Conservation (phyloP, 352 stramenopile genomes). For the Pythium phragmitis region DNA sequence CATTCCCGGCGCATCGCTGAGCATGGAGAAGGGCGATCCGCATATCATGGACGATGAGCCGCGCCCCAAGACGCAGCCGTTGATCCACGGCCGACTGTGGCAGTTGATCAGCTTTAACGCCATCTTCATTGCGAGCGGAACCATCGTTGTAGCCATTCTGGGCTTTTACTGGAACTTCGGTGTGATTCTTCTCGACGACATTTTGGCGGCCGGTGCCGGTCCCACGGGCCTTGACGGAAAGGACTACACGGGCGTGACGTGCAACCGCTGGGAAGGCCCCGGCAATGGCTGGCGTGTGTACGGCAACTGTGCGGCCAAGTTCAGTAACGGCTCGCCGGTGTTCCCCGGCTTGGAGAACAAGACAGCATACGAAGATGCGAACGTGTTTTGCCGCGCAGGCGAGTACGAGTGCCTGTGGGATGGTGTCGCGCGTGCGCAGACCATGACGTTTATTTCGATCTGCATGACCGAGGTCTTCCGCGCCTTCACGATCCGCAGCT, state of each 20-base stretch:
- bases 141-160: conserved; percentile 48
- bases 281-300: conserved; percentile 45
- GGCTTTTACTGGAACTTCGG: conserved; percentile 80
- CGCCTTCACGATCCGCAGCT: conserved; percentile 74
- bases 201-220: conserved; percentile 50
- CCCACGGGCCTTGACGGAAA: conserved; percentile 34
- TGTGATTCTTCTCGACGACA: conserved; percentile 43
- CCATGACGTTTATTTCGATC: conserved; percentile 70
- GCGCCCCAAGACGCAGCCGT: conserved; percentile 45
- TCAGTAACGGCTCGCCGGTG: conserved; percentile 45
- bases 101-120: conserved; percentile 58
- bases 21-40: conserved; percentile 68
- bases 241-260: conserved; percentile 61
- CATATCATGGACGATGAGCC: conserved; percentile 65
- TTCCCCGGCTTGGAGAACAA: conserved; percentile 45
- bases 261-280: conserved; percentile 44
- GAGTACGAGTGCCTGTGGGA: conserved; percentile 61
- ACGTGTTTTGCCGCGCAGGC: conserved; percentile 49
- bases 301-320: conserved; percentile 52
- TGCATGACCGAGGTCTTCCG: conserved; percentile 74
- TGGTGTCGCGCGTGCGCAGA: conserved; percentile 64
- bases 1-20: conserved; percentile 70
- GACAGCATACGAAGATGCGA: conserved; percentile 36
- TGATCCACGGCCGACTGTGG: conserved; percentile 69
- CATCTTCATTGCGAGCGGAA: conserved; percentile 42